phyloP scores from a whole-genome alignment of 2,329 filamentous ascomycete species.

The Colletotrichum gloeosporioides region DNA sequence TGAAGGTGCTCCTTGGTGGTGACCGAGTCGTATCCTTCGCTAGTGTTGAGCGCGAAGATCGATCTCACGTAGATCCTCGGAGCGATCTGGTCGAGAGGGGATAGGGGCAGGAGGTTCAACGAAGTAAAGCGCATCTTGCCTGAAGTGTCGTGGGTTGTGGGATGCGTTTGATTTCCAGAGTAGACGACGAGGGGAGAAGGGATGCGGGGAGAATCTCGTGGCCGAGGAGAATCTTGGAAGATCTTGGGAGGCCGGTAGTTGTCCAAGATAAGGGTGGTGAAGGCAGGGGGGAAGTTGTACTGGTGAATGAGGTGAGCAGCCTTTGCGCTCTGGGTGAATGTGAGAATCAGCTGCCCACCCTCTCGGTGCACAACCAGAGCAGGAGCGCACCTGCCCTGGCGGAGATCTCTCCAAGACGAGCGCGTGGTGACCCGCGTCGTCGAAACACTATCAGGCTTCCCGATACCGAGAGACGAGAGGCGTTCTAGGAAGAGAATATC shows the following conservation, averaged over 20 bases:
- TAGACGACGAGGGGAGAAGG: background rate
- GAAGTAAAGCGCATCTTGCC: background rate
- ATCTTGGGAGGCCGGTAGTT: background rate
- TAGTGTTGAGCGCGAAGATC: background rate
- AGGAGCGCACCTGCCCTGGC: background rate
- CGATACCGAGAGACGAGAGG: too few relatives aligned
- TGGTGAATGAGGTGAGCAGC: background rate
- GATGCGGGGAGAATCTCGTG: background rate
- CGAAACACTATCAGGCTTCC: too few relatives aligned
- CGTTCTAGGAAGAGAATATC: rapidly evolving
- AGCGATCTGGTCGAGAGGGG: conserved; percentile 7
- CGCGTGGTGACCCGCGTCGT: background rate
- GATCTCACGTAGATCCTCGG: conserved; percentile 10
- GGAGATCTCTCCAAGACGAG: background rate
- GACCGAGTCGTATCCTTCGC: background rate
- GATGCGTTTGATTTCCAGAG: background rate
- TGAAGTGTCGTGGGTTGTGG: rapidly evolving
- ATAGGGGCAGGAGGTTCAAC: background rate
- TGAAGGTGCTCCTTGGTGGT: background rate
- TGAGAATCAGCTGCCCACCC: background rate
- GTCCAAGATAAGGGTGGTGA: background rate
- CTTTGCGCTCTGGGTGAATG: background rate
- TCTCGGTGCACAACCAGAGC: background rate
- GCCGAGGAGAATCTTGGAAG: background rate
- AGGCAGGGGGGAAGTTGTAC: background rate